phyloP scores from a whole-genome alignment of 345 rosid genomes.

The Chamaenerion angustifolium region DNA sequence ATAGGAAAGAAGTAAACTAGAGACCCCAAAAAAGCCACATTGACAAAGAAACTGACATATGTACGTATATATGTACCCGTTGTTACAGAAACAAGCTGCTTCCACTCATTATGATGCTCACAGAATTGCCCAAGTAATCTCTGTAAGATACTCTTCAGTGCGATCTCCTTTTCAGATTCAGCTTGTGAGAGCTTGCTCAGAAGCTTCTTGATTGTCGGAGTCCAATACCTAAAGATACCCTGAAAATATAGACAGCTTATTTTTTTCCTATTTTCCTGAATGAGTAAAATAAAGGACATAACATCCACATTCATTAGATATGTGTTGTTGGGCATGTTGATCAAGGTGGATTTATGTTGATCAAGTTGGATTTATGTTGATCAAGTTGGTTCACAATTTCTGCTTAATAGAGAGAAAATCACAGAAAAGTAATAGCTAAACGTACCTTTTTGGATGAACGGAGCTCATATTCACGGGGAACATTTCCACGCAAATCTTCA shows the following conservation, averaged over 20 bases:
- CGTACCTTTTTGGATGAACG: slow-evolving; percentile 92
- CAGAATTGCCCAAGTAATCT: slow-evolving; percentile 65
- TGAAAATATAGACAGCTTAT: slow-evolving; percentile 25
- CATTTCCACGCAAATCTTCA: slow-evolving; percentile 51
- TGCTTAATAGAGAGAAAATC: background rate
- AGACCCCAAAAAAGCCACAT: no score
- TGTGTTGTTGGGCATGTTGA: no score
- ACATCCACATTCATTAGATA: no score
- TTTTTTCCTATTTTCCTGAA: no score
- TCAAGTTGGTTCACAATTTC: no score
- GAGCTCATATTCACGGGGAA: slow-evolving; percentile 79
- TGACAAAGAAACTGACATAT: background rate
- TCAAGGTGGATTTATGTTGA: no score
- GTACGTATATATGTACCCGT: slow-evolving; percentile 48
- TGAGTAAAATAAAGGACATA: no score
- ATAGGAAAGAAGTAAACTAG: background rate
- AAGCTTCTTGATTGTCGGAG: slow-evolving; percentile 60
- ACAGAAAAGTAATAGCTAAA: background rate
- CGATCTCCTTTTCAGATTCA: slow-evolving; percentile 64
- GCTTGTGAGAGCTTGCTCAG: slow-evolving; percentile 61
- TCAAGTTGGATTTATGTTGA: no score
- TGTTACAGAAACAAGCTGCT: slow-evolving; percentile 54
- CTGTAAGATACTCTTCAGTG: slow-evolving; percentile 66
- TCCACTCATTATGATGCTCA: slow-evolving; percentile 69
- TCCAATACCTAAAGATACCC: slow-evolving; percentile 91